Base-by-base conservation (phyloP, 169 alveolate genomes). In the Cryptosporidium viatorum region DNA sequence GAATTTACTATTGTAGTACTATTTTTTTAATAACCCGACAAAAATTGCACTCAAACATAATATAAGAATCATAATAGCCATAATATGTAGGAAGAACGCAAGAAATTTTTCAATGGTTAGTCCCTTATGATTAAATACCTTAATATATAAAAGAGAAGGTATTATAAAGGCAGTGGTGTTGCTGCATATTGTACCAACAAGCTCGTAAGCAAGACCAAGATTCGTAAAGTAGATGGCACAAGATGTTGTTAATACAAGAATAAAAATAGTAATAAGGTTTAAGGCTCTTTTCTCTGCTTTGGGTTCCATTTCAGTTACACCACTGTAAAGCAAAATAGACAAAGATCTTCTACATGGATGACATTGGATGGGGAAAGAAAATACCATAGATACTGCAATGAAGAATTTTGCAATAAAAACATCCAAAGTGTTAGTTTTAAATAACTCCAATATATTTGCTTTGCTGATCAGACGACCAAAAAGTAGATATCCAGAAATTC, bases 261-360 rank as follows among this genome's bases (percentile, higher is more conserved):
- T 80, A 23, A 80, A 41, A 18, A 80, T 48, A 0, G 89, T 80
- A 43, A 80, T 80, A 18, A 80, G 39, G 41, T 80, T 65, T n/a
- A 80, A 48, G 16, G 68, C 75, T 31, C 89, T 80, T 31, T 80
- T 80, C 29, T 80, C 89, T 33, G 89, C 45, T 14, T 65, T 62
- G 3, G 89, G 89, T 39, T 80, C 89, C 89, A 80, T 80, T 37
- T 80, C 89, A 18, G 59, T 80, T 26, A 80, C 89, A 41, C 89
- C 89, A 80, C 80, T 80, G 35, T 80, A 80, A 10, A 80, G 67
- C 10, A 80, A 35, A 43, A 80, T 80, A 12, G 89, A 80, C 16
- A 80, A 29, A 18, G 92, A 85, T 50, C 86, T 85, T 51, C 92
- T 85, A 43, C 86, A 69, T 43, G 92, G 92, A 69, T 85, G 92